A percentile compares a stretch with the other conserved stretches of the same genome.
phyloP scores from a whole-genome alignment of 2,329 filamentous ascomycete species.

The Emergomyces orientalis region DNA sequence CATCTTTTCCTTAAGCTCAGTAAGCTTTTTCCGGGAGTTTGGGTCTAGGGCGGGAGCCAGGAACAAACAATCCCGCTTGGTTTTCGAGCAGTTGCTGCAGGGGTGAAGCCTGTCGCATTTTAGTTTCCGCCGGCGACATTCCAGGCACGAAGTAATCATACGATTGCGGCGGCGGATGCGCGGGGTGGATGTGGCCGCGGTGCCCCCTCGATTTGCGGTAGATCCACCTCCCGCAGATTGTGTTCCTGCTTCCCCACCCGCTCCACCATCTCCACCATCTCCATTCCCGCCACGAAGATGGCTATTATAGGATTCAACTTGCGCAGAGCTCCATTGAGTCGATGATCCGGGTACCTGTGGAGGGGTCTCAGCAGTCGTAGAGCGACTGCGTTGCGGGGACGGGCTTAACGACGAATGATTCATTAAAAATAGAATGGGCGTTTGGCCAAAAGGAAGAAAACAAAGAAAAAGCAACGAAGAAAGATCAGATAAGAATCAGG shows the following conservation, averaged over 20 bases:
- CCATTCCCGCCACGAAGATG: not conserved
- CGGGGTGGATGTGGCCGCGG: slow-evolving; percentile 4
- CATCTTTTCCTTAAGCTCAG: slow-evolving; percentile 71
- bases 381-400: not conserved
- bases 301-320: not conserved
- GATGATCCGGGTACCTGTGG: not conserved
- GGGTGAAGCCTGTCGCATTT: slow-evolving; percentile 65
- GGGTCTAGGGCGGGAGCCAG: slow-evolving; percentile 60
- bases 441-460: not conserved
- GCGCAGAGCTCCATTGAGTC: not conserved
- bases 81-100: slow-evolving; percentile 51
- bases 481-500: not conserved
- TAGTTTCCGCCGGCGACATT: slow-evolving; percentile 63
- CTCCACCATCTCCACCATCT: not conserved
- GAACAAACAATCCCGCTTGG: slow-evolving; percentile 50
- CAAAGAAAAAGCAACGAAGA: not conserved
- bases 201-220: not conserved
- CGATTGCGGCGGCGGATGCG: slow-evolving; percentile 52
- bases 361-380: not conserved
- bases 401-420: not conserved
- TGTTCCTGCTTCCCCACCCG: not conserved
- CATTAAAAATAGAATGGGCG: not conserved
- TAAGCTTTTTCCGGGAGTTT: slow-evolving; percentile 58
- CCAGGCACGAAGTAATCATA: slow-evolving; percentile 60
- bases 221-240: not conserved